Base-by-base conservation (phyloP, 352 stramenopile species). In the Pythium apleroticum region DNA sequence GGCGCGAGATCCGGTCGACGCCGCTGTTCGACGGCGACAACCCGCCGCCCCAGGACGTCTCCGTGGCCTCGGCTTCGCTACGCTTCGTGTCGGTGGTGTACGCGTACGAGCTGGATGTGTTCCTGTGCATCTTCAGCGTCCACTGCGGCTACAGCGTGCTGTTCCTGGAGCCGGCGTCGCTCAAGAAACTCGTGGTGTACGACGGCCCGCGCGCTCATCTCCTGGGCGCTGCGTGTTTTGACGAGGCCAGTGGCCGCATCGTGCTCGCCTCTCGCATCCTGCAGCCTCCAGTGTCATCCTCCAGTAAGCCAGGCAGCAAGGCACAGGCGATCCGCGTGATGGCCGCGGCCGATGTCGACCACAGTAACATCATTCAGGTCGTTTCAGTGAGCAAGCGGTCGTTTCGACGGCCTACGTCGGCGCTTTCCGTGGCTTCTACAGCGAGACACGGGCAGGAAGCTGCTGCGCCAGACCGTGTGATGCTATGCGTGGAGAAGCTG, bases 111-210 rank as follows among this genome's bases (percentile, higher is more conserved):
- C 52, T 77, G 17, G 85, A 91, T 57, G 75, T 88, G 33, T 91
- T 84, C 46, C 33, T 93, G 15, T 90, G 81, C 49, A 76, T 90
- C 11, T 90, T 88, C 60, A 78, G 57, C 20, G 59, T 60, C 35
- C 73, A 65, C 10, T 24, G 33, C n/a, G 28, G 20, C 60, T 86
- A 84, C 54, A 74, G 61, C 19, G 69, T 92, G 4, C 49, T 88
- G 25, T 70, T 92, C n/a, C 45, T 94, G 30, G 83, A 94, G 52
- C 80, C 85, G 5, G 75, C 67, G 11, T 78, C 83, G 20, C 72
- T 94, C 46, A 70, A 77, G 22, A 80, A 83, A 35, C 61, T 91
- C 15, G 69, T 88, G 9, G 50, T 71, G 24, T 91, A 89, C 58
- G 64, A 62, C 5, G 81, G 80, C 15, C 78, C 80, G 19, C 33